phyloP scores from a whole-genome alignment of 2,329 filamentous ascomycete species.

The Cladorrhinum sp. region DNA sequence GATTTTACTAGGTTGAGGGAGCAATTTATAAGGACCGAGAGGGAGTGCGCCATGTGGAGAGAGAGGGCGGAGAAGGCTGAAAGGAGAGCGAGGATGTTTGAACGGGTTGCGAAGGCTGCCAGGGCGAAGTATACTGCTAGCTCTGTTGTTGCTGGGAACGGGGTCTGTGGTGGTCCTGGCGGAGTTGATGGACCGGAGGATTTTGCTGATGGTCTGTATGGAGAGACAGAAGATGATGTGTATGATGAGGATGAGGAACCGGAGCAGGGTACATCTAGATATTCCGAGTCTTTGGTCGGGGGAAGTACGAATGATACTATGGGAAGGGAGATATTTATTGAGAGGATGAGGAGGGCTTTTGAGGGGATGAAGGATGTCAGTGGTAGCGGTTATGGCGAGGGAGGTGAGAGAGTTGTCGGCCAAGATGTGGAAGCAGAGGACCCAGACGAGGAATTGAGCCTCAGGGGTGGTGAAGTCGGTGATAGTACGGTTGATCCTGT shows the following conservation, averaged over 20 bases:
- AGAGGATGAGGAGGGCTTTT: conserved; percentile 4
- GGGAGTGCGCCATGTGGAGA: conserved; percentile 50
- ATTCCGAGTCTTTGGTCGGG: neutral
- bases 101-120: conserved; percentile 28
- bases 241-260: neutral
- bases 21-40: conserved; percentile 43
- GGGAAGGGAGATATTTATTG: neutral
- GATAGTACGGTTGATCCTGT: neutral
- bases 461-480: neutral
- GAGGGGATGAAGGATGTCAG: neutral
- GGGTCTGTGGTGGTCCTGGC: too few relatives aligned
- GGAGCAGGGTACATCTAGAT: neutral
- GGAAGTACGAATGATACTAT: neutral
- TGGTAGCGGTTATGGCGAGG: neutral
- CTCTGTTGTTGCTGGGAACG: neutral
- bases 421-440: neutral
- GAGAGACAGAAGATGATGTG: neutral
- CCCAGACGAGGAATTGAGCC: neutral
- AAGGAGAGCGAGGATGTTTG: conserved; percentile 47
- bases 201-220: neutral
- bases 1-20: conserved; percentile 43
- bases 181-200: neutral
- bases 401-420: too few relatives aligned
- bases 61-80: conserved; percentile 56
- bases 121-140: conserved; percentile 4